Percentiles rank a stretch among this genome's conserved stretches.
Evolutionary conservation across 2,329 filamentous ascomycete species (phyloP).

Genomic region (Aspergillus brunneoviolaceus): DNA sequence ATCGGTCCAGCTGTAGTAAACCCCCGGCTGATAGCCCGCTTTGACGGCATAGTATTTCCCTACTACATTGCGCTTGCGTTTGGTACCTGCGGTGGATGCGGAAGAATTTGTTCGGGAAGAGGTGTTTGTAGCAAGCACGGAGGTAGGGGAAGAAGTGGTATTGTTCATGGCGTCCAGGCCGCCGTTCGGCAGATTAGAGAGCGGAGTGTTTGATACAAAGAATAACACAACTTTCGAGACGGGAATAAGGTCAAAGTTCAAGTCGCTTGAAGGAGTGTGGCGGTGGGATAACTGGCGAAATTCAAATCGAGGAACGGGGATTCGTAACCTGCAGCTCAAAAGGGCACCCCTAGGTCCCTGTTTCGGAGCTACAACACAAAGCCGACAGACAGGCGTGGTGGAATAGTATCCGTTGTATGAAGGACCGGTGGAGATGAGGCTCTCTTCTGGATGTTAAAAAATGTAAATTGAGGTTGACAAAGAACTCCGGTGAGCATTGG

Average conservation of each 20-base stretch:
- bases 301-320: constrained; percentile 18
- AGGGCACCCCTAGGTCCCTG: constrained; percentile 28
- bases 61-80: constrained; percentile 54
- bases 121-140: constrained; percentile 28
- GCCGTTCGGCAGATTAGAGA: background rate
- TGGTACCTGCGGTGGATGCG: constrained; percentile 47
- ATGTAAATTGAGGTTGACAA: background rate
- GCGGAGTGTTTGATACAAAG: background rate
- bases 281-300: constrained; percentile 11
- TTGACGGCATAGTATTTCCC: constrained; percentile 66
- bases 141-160: constrained; percentile 38
- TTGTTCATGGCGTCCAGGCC: constrained; percentile 27
- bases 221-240: background rate
- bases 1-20: constrained; percentile 64
- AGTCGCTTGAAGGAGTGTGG: constrained; percentile 13
- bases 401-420: background rate
- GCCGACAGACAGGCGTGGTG: constrained; percentile 11
- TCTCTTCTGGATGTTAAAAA: background rate
- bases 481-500: background rate
- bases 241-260: background rate
- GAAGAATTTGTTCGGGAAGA: constrained; percentile 28
- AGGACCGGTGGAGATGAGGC: background rate
- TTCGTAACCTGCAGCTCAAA: constrained; percentile 25
- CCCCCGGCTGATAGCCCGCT: constrained; percentile 58
- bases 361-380: constrained; percentile 27